These are phyloP conservation scores for Cercophora scortea DNA, from an alignment of 495 filamentous ascomycete species.

Conservation along the genomic window DNA sequence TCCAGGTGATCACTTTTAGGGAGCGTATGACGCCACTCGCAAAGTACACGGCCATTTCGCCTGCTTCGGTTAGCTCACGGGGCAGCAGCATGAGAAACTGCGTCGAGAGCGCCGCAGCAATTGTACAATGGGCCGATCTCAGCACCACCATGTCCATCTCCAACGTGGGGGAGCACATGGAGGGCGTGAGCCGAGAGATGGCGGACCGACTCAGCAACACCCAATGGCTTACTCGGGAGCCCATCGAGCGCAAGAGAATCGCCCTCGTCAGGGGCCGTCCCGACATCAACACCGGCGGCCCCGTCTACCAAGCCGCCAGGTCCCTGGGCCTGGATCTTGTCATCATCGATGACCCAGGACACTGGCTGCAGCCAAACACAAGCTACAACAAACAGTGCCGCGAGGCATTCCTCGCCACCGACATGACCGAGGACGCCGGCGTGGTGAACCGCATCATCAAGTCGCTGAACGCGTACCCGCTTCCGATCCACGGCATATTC, in stretches of 20 bases:
- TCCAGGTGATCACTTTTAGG: conserved; percentile 7
- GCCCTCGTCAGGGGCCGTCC: conserved; percentile 31
- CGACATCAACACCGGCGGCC: conserved; percentile 27
- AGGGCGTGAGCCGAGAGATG: conserved; percentile 10
- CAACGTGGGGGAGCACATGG: conserved; percentile 5
- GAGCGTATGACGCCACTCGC: conserved; percentile 4
- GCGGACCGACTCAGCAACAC: conserved; percentile 12
- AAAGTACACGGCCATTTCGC: background rate
- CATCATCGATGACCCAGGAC: conserved; percentile 37
- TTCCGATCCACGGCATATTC: conserved; percentile 30
- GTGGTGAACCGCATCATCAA: conserved; percentile 24
- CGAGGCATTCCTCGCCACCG: conserved; percentile 24
- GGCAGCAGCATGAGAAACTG: conserved; percentile 3
- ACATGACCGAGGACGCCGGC: conserved; percentile 24
- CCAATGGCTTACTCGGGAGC: conserved; percentile 18
- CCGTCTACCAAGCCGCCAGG: conserved; percentile 28
- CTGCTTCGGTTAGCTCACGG: background rate
- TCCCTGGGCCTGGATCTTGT: conserved; percentile 38
- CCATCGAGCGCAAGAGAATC: conserved; percentile 20
- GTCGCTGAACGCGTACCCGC: conserved; percentile 22
- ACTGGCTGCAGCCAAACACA: conserved; percentile 35
- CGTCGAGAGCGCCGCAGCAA: conserved; percentile 12
- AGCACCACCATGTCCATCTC: conserved; percentile 3
- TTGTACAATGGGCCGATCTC: conserved; percentile 18
- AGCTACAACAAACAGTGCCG: conserved; percentile 25